Evolutionary conservation across 2,329 filamentous ascomycete species (phyloP).

Genomic region (Zarea fungicola): DNA sequence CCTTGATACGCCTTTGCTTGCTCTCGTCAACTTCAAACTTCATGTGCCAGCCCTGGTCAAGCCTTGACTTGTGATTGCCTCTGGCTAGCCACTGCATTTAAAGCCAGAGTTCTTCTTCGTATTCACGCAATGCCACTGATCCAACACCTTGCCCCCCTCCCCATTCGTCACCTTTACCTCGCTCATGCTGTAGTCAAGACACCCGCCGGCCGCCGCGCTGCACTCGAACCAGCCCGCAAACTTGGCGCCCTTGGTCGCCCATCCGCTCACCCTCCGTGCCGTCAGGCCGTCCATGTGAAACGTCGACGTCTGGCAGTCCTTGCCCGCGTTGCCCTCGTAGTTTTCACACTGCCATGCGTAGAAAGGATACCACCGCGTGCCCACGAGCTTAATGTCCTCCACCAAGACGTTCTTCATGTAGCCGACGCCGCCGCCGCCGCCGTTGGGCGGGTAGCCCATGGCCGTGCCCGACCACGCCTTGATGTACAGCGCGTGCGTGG

Average conservation of each 20-base stretch:
- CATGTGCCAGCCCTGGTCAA: too few species aligned
- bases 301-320: constrained; percentile 29
- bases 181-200: constrained; percentile 23
- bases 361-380: constrained; percentile 25
- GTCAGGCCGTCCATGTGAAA: constrained; percentile 26
- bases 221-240: constrained; percentile 26
- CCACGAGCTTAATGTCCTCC: constrained; percentile 25
- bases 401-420: constrained; percentile 28
- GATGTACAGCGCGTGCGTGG: constrained; percentile 44
- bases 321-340: constrained; percentile 27
- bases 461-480: constrained; percentile 55
- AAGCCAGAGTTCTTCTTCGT: constrained; percentile 9
- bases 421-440: constrained; percentile 51
- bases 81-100: constrained; percentile 3
- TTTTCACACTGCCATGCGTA: constrained; percentile 32
- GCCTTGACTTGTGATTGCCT: too few species aligned
- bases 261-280: constrained; percentile 25
- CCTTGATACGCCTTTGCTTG: too few species aligned
- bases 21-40: too few species aligned
- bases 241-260: constrained; percentile 20
- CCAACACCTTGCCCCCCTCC: constrained; percentile 15
- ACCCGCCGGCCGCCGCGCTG: constrained; percentile 27
- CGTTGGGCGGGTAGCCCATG: constrained; percentile 50
- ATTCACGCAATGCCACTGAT: constrained; percentile 13
- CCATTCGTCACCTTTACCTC: constrained; percentile 20